These are phyloP conservation scores for Coelastrella sp. DNA, from an alignment of 139 green algal genomes.

Conservation along the genomic window DNA sequence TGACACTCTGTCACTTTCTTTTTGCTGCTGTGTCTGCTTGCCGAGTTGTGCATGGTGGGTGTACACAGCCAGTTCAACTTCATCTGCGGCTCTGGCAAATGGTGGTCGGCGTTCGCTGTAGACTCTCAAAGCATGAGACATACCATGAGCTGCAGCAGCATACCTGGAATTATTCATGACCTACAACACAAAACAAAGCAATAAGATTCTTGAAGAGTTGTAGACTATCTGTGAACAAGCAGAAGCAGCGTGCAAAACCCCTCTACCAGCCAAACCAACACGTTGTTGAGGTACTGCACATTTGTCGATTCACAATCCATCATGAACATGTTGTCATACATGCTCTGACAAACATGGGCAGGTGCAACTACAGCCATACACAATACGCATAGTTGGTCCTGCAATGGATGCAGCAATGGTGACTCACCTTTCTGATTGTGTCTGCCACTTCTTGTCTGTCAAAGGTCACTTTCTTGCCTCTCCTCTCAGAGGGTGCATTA, in stretches of 20 bases:
- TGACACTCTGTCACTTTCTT: too few relatives aligned
- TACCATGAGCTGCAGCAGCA: background rate
- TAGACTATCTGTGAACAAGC: too few relatives aligned
- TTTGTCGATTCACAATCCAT: too few relatives aligned
- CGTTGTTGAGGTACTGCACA: too few relatives aligned
- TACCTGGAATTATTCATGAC: background rate
- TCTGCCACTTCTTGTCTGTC: constrained; percentile 6
- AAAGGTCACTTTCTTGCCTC: background rate
- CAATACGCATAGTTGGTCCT: too few relatives aligned
- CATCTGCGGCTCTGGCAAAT: constrained; percentile 15
- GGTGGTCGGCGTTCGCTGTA: background rate
- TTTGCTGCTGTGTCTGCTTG: background rate
- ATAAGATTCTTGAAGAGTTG: background rate
- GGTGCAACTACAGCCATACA: too few relatives aligned
- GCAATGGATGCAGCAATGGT: too few relatives aligned
- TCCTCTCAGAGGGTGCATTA: background rate
- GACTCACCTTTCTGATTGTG: background rate
- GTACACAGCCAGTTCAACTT: background rate
- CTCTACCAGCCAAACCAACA: too few relatives aligned
- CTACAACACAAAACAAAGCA: background rate
- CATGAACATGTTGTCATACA: too few relatives aligned
- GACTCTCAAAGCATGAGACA: background rate
- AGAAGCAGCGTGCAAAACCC: too few relatives aligned
- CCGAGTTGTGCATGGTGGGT: background rate
- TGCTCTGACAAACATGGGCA: too few relatives aligned